Percentiles rank a stretch among this genome's conserved stretches.
Evolutionary conservation across 805 yeast species (phyloP).

Genomic region (Pichia nakasei): DNA sequence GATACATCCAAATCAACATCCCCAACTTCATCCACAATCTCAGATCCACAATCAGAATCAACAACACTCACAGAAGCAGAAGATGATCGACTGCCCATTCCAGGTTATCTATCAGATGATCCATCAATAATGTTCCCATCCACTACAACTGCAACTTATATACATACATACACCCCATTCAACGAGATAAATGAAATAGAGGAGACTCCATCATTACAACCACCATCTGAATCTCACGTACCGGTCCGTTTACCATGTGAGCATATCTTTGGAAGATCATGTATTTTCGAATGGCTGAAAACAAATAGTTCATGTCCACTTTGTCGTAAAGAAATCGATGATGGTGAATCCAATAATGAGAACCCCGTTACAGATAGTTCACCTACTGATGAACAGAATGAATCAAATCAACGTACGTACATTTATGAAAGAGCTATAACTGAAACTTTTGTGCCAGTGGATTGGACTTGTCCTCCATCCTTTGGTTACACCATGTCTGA

Average conservation of each 20-base stretch:
- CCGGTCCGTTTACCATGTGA: conserved; percentile 72
- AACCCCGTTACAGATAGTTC: conserved; percentile 1
- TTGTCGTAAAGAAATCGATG: conserved; percentile 50
- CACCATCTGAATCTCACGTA: conserved; percentile 33
- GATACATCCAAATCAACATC: not conserved
- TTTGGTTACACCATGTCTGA: conserved; percentile 17
- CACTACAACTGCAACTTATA: conserved; percentile 19
- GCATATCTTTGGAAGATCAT: conserved; percentile 73
- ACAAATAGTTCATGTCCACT: conserved; percentile 71
- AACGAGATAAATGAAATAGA: not conserved
- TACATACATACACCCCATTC: not conserved
- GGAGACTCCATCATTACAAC: not conserved
- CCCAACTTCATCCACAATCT: too few species aligned
- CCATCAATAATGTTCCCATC: conserved; percentile 23
- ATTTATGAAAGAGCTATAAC: conserved; percentile 25
- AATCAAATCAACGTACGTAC: conserved; percentile 2
- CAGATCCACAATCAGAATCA: not conserved
- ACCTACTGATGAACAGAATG: conserved; percentile 10
- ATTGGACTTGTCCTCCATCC: conserved; percentile 21
- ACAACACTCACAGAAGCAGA: not conserved
- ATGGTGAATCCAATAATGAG: not conserved
- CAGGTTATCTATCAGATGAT: conserved; percentile 18
- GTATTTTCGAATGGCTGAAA: conserved; percentile 73
- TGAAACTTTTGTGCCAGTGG: conserved; percentile 23
- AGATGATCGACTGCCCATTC: not conserved